Evolutionary conservation across 495 filamentous ascomycete species (phyloP).

Genomic region (Alectoria sarmentosa): DNA sequence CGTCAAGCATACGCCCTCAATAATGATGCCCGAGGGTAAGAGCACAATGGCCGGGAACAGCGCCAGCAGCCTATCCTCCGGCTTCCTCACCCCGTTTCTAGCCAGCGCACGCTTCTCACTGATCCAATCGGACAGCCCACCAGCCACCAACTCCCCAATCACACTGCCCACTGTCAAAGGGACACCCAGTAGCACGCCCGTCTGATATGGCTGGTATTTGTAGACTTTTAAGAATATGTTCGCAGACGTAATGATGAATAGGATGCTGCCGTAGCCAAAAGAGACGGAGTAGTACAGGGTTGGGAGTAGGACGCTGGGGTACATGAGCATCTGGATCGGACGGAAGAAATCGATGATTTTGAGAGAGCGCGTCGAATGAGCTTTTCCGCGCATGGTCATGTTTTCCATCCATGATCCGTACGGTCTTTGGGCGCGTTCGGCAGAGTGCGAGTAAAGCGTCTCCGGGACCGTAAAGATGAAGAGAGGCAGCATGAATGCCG

Average conservation of each 20-base stretch:
- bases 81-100: constrained; percentile 26
- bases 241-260: constrained; percentile 30
- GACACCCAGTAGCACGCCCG: constrained; percentile 30
- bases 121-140: constrained; percentile 31
- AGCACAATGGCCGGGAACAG: constrained; percentile 25
- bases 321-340: constrained; percentile 29
- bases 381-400: constrained; percentile 24
- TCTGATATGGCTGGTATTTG: constrained; percentile 29
- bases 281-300: constrained; percentile 25
- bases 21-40: constrained; percentile 27
- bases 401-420: constrained; percentile 22
- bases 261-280: constrained; percentile 27
- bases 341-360: constrained; percentile 24
- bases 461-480: constrained; percentile 31
- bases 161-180: constrained; percentile 29
- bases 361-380: constrained; percentile 21
- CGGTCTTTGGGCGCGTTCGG: constrained; percentile 17
- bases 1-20: constrained; percentile 25
- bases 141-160: constrained; percentile 30
- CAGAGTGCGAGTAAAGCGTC: constrained; percentile 27
- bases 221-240: constrained; percentile 26
- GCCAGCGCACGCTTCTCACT: constrained; percentile 24
- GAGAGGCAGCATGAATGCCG: constrained; percentile 20
- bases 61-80: constrained; percentile 29
- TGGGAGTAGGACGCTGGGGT: constrained; percentile 27